These are phyloP conservation scores for Ceratocystis cacaofunesta DNA, from an alignment of 2,329 filamentous ascomycete genomes.

Conservation along the genomic window DNA sequence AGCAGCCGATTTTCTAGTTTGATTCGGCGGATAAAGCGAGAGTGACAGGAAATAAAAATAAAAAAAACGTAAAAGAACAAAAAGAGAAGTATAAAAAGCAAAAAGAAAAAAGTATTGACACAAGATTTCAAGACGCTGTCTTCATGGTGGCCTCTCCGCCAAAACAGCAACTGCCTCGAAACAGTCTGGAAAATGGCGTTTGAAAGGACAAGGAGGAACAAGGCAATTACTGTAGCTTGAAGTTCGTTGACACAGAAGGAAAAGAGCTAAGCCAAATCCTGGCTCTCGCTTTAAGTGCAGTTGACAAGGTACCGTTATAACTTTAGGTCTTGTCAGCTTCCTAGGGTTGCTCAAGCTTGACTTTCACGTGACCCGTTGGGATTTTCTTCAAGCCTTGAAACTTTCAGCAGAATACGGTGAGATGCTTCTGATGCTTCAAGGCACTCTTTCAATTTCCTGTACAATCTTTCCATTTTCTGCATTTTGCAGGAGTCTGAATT, in stretches of 20 bases:
- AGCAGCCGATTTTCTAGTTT: background rate
- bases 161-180: slow-evolving; percentile 2
- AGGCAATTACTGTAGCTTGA: background rate
- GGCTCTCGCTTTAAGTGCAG: background rate
- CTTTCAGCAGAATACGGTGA: background rate
- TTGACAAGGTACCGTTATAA: background rate
- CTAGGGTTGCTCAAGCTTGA: background rate
- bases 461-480: background rate
- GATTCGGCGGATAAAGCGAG: background rate
- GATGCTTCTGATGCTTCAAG: background rate
- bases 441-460: background rate
- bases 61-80: background rate
- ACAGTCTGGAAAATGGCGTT: background rate
- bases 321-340: background rate
- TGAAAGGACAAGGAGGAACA: background rate
- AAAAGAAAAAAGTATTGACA: background rate
- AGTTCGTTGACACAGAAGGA: background rate
- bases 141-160: slow-evolving; percentile 4
- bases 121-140: background rate
- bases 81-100: background rate
- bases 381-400: background rate
- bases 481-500: too few species aligned
- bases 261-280: background rate
- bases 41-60: background rate
- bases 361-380: background rate